These are phyloP conservation scores for Emydomyces testavorans DNA, from an alignment of 2,329 filamentous ascomycete species.

Conservation along the genomic window DNA sequence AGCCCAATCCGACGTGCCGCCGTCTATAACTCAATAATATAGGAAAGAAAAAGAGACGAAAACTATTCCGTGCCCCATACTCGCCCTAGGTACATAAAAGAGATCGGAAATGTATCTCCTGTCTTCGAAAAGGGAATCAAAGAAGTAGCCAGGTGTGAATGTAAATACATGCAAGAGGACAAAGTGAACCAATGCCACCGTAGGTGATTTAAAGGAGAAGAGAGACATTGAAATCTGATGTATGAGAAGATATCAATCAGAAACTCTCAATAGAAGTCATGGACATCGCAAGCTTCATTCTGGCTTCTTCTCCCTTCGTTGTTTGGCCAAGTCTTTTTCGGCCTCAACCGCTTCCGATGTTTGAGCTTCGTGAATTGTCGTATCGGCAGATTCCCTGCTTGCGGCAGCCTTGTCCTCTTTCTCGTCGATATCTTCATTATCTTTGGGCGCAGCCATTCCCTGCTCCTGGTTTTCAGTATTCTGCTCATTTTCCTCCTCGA, in stretches of 20 bases:
- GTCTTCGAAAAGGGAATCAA: background rate
- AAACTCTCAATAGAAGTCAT: background rate
- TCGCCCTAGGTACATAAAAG: conserved; percentile 15
- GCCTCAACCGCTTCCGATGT: conserved; percentile 36
- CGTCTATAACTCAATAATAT: conserved; percentile 5
- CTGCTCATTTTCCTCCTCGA: conserved; percentile 93
- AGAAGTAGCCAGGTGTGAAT: conserved; percentile 15
- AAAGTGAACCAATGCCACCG: background rate
- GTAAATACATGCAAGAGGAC: background rate
- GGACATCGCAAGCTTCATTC: conserved; percentile 1
- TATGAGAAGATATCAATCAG: background rate
- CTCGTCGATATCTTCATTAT: conserved; percentile 88
- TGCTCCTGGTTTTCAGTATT: conserved; percentile 66
- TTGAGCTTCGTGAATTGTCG: conserved; percentile 46
- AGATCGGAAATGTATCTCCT: background rate
- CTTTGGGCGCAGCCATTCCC: conserved; percentile 64
- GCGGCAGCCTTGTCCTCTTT: conserved; percentile 47
- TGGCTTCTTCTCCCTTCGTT: conserved; percentile 23
- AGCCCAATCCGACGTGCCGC: background rate
- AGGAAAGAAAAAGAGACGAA: background rate
- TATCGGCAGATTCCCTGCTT: conserved; percentile 25
- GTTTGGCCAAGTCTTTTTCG: conserved; percentile 17
- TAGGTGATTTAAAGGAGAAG: background rate
- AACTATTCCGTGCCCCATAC: background rate
- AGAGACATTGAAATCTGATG: background rate